These are phyloP conservation scores for Geranium rotundifolium DNA, from an alignment of 345 rosid species.

Conservation along the genomic window DNA sequence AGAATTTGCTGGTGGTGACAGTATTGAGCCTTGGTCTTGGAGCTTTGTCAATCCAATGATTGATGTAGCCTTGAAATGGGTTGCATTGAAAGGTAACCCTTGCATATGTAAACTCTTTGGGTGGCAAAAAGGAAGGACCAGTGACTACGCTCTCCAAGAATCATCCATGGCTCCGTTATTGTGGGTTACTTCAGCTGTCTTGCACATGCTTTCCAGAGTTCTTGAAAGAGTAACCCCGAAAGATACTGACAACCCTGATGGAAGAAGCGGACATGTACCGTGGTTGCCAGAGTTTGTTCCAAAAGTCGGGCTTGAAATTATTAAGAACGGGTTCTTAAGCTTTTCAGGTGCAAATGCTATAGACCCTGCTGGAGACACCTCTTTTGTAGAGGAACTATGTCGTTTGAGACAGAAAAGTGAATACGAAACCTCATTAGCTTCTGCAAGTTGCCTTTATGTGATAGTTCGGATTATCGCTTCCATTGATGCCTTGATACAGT, in stretches of 20 bases:
- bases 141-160: conserved; percentile 17
- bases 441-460: conserved; percentile 61
- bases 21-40: conserved; percentile 66
- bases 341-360: conserved; percentile 22
- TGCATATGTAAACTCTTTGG: conserved; percentile 27
- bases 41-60: conserved; percentile 59
- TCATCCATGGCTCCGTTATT: conserved; percentile 31
- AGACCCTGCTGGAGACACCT: conserved; percentile 22
- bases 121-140: conserved; percentile 18
- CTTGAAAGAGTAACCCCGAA: conserved; percentile 52
- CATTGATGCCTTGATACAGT: conserved; percentile 46
- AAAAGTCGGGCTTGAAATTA: conserved; percentile 66
- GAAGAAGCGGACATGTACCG: conserved; percentile 29
- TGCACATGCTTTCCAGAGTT: conserved; percentile 55
- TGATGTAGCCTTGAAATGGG: conserved; percentile 70
- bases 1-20: conserved; percentile 12
- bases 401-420: conserved; percentile 36
- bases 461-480: conserved; percentile 31
- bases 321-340: conserved; percentile 46
- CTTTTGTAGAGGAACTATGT: conserved; percentile 46
- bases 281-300: conserved; percentile 88
- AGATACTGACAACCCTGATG: conserved; percentile 13
- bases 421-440: conserved; percentile 49
- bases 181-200: conserved; percentile 60
- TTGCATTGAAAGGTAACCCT: conserved; percentile 25